These are phyloP conservation scores for Saprolegnia parasitica DNA, from an alignment of 352 stramenopile species.

Conservation along the genomic window DNA sequence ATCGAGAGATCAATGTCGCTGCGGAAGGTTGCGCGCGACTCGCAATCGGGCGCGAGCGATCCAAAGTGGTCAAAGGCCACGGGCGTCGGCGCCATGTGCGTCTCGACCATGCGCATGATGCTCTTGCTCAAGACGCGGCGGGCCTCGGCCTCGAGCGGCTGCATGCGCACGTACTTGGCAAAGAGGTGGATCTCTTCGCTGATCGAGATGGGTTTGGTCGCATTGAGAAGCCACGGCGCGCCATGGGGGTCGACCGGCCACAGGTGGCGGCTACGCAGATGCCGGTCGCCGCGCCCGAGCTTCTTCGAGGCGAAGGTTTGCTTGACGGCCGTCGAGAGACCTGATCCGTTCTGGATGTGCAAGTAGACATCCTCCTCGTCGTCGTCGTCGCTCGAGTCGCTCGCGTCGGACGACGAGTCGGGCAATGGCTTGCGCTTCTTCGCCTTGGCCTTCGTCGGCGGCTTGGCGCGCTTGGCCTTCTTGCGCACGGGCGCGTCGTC, in stretches of 20 bases:
- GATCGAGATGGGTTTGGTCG: neutral
- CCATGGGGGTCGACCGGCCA: neutral
- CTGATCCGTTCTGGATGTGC: conserved; percentile 24
- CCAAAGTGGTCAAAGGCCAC: conserved; percentile 13
- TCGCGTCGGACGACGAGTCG: neutral
- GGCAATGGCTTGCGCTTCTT: neutral
- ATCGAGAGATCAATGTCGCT: conserved; percentile 23
- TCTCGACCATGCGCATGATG: neutral
- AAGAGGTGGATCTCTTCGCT: conserved; percentile 12
- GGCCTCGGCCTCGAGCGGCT: conserved; percentile 4
- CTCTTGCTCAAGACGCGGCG: neutral
- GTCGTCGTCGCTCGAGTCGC: neutral
- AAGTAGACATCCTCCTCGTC: conserved; percentile 11
- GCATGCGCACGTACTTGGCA: conserved; percentile 12
- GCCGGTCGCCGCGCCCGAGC: neutral
- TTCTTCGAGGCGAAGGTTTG: neutral
- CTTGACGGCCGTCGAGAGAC: neutral
- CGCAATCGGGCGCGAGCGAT: neutral
- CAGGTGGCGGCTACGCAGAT: conserved; percentile 1
- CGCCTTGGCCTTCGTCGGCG: neutral
- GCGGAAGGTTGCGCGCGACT: conserved; percentile 10
- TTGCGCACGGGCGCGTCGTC: neutral
- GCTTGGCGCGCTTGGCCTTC: neutral
- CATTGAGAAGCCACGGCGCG: conserved; percentile 10
- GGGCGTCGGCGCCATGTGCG: neutral